phyloP scores from a whole-genome alignment of 805 yeast genomes.

The Cyberlindnera sargentensis region DNA sequence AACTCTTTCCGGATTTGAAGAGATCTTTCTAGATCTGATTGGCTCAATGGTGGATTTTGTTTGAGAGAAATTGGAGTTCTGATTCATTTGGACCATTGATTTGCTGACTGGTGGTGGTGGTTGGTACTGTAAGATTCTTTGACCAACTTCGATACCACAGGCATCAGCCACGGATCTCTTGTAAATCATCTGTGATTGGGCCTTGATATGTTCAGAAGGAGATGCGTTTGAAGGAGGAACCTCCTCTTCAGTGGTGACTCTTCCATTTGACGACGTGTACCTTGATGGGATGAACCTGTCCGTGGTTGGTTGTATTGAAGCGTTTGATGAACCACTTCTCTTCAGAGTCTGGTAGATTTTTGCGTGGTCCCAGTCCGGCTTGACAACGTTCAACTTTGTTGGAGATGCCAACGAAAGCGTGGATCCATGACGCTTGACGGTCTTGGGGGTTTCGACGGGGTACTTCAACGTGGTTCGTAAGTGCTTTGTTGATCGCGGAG shows the following conservation, averaged over 20 bases:
- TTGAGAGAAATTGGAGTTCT: slow-evolving; percentile 17
- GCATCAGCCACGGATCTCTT: slow-evolving; percentile 88
- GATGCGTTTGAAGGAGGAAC: slow-evolving; percentile 41
- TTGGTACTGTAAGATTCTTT: slow-evolving; percentile 77
- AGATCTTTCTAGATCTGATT: slow-evolving; percentile 68
- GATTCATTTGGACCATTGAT: slow-evolving; percentile 18
- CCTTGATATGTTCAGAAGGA: slow-evolving; percentile 36
- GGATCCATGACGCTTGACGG: slow-evolving; percentile 22
- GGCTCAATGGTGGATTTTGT: slow-evolving; percentile 42
- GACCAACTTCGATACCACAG: slow-evolving; percentile 80
- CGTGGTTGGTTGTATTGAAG: slow-evolving; percentile 22
- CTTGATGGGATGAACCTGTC: slow-evolving; percentile 61
- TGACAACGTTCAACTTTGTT: slow-evolving; percentile 37
- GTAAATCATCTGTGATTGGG: slow-evolving; percentile 41
- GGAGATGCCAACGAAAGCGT: slow-evolving; percentile 38
- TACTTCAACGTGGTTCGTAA: slow-evolving; percentile 8
- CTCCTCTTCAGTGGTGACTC: slow-evolving; percentile 31
- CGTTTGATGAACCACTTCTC: slow-evolving; percentile 16
- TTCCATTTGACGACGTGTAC: slow-evolving; percentile 41
- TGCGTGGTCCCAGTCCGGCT: slow-evolving; percentile 29
- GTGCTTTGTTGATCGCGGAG: slow-evolving; percentile 15
- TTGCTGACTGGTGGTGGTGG: slow-evolving; percentile 67
- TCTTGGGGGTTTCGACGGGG: slow-evolving; percentile 4
- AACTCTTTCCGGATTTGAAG: slow-evolving; percentile 86
- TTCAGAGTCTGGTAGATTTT: slow-evolving; percentile 15